A percentile compares a stretch with the other conserved stretches of the same genome.
These are phyloP conservation scores for Hsuehochloa calcarea DNA, from an alignment of 176 grass and related monocot species.

Conservation along the genomic window DNA sequence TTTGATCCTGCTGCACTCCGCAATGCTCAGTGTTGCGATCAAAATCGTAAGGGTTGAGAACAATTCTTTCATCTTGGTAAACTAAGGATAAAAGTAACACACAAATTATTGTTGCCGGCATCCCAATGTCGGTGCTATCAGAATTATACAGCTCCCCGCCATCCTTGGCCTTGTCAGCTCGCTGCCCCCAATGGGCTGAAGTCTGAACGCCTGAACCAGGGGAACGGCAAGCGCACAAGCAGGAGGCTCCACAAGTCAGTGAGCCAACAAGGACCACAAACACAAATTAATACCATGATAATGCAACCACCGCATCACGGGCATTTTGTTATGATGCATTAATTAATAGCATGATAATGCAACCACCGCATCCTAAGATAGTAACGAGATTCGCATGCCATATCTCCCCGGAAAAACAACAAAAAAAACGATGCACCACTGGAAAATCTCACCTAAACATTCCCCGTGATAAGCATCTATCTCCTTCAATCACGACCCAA, in stretches of 20 bases:
- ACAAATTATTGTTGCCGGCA: background rate
- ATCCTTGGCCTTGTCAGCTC: background rate
- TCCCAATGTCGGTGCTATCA: background rate
- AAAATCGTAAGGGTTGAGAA: background rate
- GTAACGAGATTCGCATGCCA: conserved; percentile 25
- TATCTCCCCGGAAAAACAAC: background rate
- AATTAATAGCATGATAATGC: background rate
- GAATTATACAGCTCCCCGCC: background rate
- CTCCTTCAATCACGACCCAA: conserved; percentile 7
- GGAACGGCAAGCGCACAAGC: background rate
- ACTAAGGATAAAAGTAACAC: background rate
- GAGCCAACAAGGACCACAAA: background rate
- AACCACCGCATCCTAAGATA: conserved; percentile 21
- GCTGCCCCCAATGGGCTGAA: background rate
- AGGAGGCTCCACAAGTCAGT: background rate
- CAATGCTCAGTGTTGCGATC: background rate
- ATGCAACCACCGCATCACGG: conserved; percentile 21
- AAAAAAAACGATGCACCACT: background rate
- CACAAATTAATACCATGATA: background rate
- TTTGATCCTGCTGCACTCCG: background rate
- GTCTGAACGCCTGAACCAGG: background rate
- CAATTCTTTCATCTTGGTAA: background rate
- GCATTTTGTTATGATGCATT: conserved; percentile 20
- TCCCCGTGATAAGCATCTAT: background rate
- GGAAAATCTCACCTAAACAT: background rate